Conservation (phyloP, 2,329 filamentous ascomycete genomes). For the Paecilomyces dactylethromorphus region DNA sequence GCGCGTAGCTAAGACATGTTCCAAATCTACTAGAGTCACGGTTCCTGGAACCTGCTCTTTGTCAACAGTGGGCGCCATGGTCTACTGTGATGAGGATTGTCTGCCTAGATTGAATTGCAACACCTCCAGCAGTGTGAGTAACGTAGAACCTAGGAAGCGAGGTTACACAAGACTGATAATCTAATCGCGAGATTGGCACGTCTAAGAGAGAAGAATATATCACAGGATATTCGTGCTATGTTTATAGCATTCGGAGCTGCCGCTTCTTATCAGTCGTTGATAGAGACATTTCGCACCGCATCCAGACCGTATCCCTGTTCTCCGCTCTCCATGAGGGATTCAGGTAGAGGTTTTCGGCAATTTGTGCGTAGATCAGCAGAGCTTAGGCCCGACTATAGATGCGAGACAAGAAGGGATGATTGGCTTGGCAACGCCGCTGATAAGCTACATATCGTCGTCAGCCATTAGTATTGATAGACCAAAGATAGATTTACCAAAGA, state of each 20-base stretch:
- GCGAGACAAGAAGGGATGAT: not conserved
- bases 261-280: not conserved
- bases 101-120: not conserved
- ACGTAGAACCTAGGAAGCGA: not conserved
- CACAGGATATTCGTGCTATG: not conserved
- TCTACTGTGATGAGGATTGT: not conserved
- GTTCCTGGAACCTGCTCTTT: slow-evolving; percentile 35
- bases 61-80: slow-evolving; percentile 21
- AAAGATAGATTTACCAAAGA: not conserved
- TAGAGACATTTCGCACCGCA: not conserved
- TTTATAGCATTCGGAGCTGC: not conserved
- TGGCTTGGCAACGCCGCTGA: not conserved
- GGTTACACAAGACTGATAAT: not conserved
- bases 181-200: not conserved
- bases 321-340: not conserved
- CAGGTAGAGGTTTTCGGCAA: not conserved
- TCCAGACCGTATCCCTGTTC: not conserved
- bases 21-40: slow-evolving; percentile 36
- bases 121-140: not conserved
- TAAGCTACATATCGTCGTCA: not conserved
- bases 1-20: slow-evolving; percentile 25
- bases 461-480: not conserved
- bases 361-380: not conserved
- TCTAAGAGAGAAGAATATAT: not conserved
- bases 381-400: not conserved